Conservation (phyloP, 495 filamentous ascomycete genomes). For the Hyphodiscus hymeniophilus region DNA sequence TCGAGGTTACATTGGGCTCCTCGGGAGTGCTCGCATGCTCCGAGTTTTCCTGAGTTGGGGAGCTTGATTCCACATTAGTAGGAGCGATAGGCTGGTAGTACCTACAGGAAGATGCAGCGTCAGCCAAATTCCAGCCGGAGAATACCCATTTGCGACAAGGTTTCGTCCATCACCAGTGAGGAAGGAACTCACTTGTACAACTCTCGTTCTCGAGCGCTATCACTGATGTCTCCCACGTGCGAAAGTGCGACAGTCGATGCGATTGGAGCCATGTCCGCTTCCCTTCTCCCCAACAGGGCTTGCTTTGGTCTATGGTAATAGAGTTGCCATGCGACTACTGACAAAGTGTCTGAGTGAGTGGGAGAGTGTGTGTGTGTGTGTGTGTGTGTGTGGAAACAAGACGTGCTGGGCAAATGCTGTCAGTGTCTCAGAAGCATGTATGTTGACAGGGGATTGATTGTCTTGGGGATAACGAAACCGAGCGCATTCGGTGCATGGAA, state of each 20-base stretch:
- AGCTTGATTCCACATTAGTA: conserved; percentile 4
- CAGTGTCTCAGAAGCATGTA: too few species aligned
- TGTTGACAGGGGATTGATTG: too few species aligned
- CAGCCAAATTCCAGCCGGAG: not conserved
- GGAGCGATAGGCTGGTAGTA: conserved; percentile 22
- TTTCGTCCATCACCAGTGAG: not conserved
- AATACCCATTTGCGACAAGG: not conserved
- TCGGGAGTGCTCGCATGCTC: conserved; percentile 25
- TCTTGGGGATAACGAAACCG: too few species aligned
- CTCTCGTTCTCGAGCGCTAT: conserved; percentile 19
- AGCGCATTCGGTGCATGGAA: too few species aligned
- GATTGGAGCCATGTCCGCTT: conserved; percentile 14
- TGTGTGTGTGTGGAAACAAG: not conserved
- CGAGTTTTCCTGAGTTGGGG: not conserved
- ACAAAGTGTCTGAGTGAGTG: too few species aligned
- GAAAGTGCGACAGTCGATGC: conserved; percentile 13
- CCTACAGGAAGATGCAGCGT: conserved; percentile 5
- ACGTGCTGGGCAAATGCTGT: too few species aligned
- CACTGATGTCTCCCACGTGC: conserved; percentile 14
- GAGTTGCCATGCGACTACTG: not conserved
- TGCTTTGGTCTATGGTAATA: not conserved
- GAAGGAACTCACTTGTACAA: conserved; percentile 18
- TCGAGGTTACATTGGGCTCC: conserved; percentile 31
- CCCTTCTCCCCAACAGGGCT: not conserved
- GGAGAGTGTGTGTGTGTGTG: too few species aligned